Conservation (phyloP, 2,329 filamentous ascomycete genomes). For the Sclerotinia minor region DNA sequence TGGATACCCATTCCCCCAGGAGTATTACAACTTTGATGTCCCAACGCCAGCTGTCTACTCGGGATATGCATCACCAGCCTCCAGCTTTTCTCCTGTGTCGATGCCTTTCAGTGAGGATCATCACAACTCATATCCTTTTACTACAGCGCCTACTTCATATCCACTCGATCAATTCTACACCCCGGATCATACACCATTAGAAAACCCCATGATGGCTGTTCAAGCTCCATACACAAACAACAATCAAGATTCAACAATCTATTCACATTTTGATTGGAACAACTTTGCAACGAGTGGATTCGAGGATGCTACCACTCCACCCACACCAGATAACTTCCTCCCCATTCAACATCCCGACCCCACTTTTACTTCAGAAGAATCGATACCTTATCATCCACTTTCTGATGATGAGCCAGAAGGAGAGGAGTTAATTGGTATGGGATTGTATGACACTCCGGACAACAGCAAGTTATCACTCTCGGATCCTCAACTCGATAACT, state of each 20-base stretch:
- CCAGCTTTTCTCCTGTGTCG: slow-evolving; percentile 56
- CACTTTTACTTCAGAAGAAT: slow-evolving; percentile 50
- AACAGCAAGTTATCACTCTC: slow-evolving; percentile 46
- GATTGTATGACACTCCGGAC: slow-evolving; percentile 73
- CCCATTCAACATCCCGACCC: slow-evolving; percentile 52
- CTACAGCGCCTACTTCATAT: slow-evolving; percentile 26
- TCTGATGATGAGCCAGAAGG: slow-evolving; percentile 58
- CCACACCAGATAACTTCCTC: slow-evolving; percentile 60
- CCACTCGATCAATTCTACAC: slow-evolving; percentile 28
- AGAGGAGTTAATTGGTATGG: slow-evolving; percentile 79
- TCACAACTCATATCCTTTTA: slow-evolving; percentile 24
- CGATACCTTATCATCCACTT: slow-evolving; percentile 51
- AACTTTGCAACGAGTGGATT: slow-evolving; percentile 49
- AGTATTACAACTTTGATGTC: slow-evolving; percentile 33
- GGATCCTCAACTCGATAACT: slow-evolving; percentile 54
- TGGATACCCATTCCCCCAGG: slow-evolving; percentile 43
- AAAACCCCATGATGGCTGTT: slow-evolving; percentile 17
- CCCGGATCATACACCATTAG: slow-evolving; percentile 25
- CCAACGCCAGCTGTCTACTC: slow-evolving; percentile 56
- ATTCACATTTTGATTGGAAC: slow-evolving; percentile 48
- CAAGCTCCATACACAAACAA: slow-evolving; percentile 27
- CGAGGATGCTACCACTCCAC: slow-evolving; percentile 52
- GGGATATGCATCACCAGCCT: slow-evolving; percentile 57
- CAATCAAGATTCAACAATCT: slow-evolving; percentile 37
- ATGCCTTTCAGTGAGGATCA: slow-evolving; percentile 46